phyloP scores from a whole-genome alignment of 2,329 filamentous ascomycete genomes.

The Fusarium sp. region DNA sequence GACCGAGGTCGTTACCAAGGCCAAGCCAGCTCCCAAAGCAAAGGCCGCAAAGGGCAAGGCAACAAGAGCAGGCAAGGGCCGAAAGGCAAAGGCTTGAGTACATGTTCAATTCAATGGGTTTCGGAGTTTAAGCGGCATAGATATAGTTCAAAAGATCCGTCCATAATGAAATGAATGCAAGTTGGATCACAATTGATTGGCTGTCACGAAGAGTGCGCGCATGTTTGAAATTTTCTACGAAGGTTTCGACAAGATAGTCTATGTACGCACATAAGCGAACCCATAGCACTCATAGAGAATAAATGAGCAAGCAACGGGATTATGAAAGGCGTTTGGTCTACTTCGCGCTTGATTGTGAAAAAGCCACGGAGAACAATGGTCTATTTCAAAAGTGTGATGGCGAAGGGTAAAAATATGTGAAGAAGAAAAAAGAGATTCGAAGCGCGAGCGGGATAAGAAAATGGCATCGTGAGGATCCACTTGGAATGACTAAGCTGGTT shows the following conservation, averaged over 20 bases:
- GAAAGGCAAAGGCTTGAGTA: slow-evolving; percentile 56
- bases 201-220: slow-evolving; percentile 13
- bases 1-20: slow-evolving; percentile 46
- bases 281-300: slow-evolving; percentile 62
- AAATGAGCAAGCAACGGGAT: slow-evolving; percentile 65
- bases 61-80: slow-evolving; percentile 50
- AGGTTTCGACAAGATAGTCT: neutral
- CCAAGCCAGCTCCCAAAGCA: slow-evolving; percentile 46
- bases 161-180: slow-evolving; percentile 49
- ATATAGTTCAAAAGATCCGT: slow-evolving; percentile 46
- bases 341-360: slow-evolving; percentile 65
- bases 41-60: slow-evolving; percentile 52
- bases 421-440: slow-evolving; percentile 48
- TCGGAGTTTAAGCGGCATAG: slow-evolving; percentile 48
- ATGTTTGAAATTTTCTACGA: slow-evolving; percentile 11
- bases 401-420: slow-evolving; percentile 63
- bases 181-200: slow-evolving; percentile 35
- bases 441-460: slow-evolving; percentile 23
- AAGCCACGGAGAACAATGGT: slow-evolving; percentile 55
- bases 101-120: slow-evolving; percentile 37
- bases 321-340: slow-evolving; percentile 71
- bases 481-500: slow-evolving; percentile 44
- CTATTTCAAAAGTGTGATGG: slow-evolving; percentile 55
- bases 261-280: slow-evolving; percentile 75
- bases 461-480: slow-evolving; percentile 30